A percentile compares a stretch with the other conserved stretches of the same genome.
Conservation (phyloP, 1,139 yeast genomes). For the Sugiyamaella castrensis region DNA sequence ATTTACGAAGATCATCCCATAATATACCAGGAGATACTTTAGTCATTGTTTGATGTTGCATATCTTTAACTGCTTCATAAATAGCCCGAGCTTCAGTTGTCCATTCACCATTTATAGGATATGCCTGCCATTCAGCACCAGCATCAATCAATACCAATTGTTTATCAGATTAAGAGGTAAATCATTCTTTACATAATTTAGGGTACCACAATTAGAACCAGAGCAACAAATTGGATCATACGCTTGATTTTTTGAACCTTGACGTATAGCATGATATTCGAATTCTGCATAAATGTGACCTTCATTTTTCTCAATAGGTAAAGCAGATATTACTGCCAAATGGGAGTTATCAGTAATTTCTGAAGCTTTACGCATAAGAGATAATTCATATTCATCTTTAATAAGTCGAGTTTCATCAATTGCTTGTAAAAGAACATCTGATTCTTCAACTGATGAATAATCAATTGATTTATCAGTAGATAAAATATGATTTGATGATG, state of each 20-base stretch:
- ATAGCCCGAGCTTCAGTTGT: slow-evolving; percentile 79
- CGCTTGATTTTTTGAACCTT: slow-evolving; percentile 83
- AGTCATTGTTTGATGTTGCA: slow-evolving; percentile 73
- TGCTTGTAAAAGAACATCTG: slow-evolving; percentile 47
- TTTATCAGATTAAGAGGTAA: slow-evolving; percentile 51
- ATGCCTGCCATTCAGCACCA: slow-evolving; percentile 94
- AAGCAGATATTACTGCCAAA: slow-evolving; percentile 85
- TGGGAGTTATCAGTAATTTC: slow-evolving; percentile 85
- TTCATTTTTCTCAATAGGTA: slow-evolving; percentile 83
- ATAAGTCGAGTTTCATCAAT: slow-evolving; percentile 81
- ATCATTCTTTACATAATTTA: slow-evolving; percentile 86
- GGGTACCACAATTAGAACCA: slow-evolving; percentile 86
- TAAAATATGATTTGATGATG: slow-evolving; percentile 28
- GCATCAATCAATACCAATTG: slow-evolving; percentile 85
- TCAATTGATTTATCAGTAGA: slow-evolving; percentile 42
- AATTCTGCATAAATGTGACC: slow-evolving; percentile 95
- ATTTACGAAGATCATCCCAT: slow-evolving; percentile 83
- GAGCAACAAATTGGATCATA: slow-evolving; percentile 96
- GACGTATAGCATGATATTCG: slow-evolving; percentile 87
- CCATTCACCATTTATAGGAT: slow-evolving; percentile 90
- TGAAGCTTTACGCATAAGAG: slow-evolving; percentile 74
- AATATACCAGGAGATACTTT: slow-evolving; percentile 72
- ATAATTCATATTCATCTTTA: slow-evolving; percentile 79
- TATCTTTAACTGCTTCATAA: slow-evolving; percentile 74
- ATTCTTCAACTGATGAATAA: slow-evolving; percentile 22